Conservation (phyloP, 495 filamentous ascomycete species). For the Ramalina peruviana region DNA sequence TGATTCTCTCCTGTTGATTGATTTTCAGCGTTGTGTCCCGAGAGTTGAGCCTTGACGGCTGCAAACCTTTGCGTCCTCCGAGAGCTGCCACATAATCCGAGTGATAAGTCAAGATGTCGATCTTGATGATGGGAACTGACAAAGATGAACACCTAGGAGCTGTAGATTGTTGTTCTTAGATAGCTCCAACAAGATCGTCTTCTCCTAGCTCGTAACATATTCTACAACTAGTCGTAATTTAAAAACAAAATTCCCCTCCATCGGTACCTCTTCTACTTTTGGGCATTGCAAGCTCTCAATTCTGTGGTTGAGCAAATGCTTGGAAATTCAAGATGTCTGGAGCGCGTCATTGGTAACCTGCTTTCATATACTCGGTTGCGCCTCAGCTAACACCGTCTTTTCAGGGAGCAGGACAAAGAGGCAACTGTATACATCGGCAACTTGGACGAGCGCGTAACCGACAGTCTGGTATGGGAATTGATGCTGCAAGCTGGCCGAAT, state of each 20-base stretch:
- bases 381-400: slow-evolving; percentile 4
- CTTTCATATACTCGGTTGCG: too few relatives aligned
- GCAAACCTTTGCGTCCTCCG: slow-evolving; percentile 87
- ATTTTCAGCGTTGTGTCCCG: background rate
- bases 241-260: background rate
- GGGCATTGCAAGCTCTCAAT: background rate
- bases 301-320: background rate
- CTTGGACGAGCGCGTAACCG: slow-evolving; percentile 87
- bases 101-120: background rate
- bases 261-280: background rate
- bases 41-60: background rate
- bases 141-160: background rate
- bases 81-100: slow-evolving; percentile 63
- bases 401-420: slow-evolving; percentile 97
- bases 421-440: slow-evolving; percentile 97
- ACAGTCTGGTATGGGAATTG: slow-evolving; percentile 87
- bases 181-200: too few relatives aligned
- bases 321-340: slow-evolving; percentile 41
- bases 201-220: too few relatives aligned
- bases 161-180: too few relatives aligned
- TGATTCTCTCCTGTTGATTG: slow-evolving; percentile 71
- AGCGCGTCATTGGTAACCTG: slow-evolving; percentile 63
- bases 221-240: background rate
- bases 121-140: background rate
- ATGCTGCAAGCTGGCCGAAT: slow-evolving; percentile 96